A percentile compares a stretch with the other conserved stretches of the same genome.
These are phyloP conservation scores for Beta vulgaris DNA, from an alignment of 148 eudicot species.

Conservation along the genomic window DNA sequence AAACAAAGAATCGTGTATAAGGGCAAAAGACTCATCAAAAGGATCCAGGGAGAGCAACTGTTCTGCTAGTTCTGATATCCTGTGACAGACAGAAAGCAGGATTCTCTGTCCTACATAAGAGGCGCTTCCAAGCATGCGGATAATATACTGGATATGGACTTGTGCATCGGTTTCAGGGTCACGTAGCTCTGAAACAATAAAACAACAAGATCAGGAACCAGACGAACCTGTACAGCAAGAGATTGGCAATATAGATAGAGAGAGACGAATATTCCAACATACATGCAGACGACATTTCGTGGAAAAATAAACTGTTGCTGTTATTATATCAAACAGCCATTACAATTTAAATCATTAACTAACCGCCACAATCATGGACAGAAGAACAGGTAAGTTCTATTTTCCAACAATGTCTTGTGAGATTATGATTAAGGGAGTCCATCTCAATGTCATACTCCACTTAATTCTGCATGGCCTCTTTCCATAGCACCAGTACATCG, in stretches of 20 bases:
- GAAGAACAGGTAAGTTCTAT: neutral
- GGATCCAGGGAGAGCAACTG: constrained; percentile 78
- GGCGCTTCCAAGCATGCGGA: constrained; percentile 72
- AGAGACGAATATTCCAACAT: neutral
- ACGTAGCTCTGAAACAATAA: constrained; percentile 36
- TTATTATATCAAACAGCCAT: neutral
- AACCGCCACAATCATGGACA: neutral
- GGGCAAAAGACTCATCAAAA: constrained; percentile 69
- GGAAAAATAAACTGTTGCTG: neutral
- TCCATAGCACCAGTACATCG: neutral
- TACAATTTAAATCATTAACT: neutral
- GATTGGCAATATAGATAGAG: neutral
- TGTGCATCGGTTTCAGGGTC: constrained; percentile 42
- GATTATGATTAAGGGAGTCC: neutral
- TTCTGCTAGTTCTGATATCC: constrained; percentile 65
- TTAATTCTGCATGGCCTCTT: neutral
- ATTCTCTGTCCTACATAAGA: constrained; percentile 69
- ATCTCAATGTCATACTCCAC: neutral
- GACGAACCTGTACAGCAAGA: neutral
- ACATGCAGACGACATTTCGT: neutral
- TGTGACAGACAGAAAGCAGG: constrained; percentile 65
- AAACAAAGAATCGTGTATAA: constrained; percentile 58
- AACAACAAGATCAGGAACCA: constrained; percentile 1
- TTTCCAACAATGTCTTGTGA: neutral
- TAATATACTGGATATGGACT: constrained; percentile 58